Conservation (phyloP, 306 rosid genomes). For the barrel medic (Medicago truncatula) region DNA sequence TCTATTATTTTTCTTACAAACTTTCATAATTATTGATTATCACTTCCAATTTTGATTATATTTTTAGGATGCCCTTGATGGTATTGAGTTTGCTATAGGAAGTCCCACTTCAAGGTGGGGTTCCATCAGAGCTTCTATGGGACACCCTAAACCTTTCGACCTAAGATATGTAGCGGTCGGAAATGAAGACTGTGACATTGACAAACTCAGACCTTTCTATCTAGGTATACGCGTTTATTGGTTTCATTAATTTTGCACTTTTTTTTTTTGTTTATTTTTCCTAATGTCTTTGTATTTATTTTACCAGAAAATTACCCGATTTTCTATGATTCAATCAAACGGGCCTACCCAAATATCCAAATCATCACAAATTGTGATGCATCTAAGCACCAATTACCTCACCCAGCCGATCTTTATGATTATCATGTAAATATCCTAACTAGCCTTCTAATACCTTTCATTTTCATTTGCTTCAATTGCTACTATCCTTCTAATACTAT, state of each 20-base stretch:
- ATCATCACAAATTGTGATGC: slow-evolving; percentile 84
- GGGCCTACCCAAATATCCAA: slow-evolving; percentile 70
- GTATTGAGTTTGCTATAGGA: background rate
- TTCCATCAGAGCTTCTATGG: background rate
- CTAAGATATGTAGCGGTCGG: background rate
- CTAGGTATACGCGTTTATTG: too few species aligned
- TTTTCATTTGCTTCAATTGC: slow-evolving; percentile 1
- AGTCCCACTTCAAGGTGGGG: background rate
- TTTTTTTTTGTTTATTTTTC: too few species aligned
- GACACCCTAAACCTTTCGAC: background rate
- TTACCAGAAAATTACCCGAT: slow-evolving; percentile 69
- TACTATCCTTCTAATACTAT: slow-evolving; percentile 4
- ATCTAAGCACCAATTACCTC: slow-evolving; percentile 56
- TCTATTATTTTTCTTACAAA: background rate
- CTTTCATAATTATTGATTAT: background rate
- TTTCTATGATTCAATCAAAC: slow-evolving; percentile 62
- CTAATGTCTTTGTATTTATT: background rate
- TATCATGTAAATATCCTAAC: slow-evolving; percentile 59
- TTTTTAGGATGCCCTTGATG: background rate
- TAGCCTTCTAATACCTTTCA: too few species aligned
- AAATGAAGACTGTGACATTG: background rate
- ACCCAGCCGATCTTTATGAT: slow-evolving; percentile 81
- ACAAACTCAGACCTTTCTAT: background rate
- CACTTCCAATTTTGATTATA: background rate
- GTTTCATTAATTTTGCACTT: too few species aligned